Conservation (phyloP, 2,329 filamentous ascomycete species). For the Clonostachys rhizophaga region DNA sequence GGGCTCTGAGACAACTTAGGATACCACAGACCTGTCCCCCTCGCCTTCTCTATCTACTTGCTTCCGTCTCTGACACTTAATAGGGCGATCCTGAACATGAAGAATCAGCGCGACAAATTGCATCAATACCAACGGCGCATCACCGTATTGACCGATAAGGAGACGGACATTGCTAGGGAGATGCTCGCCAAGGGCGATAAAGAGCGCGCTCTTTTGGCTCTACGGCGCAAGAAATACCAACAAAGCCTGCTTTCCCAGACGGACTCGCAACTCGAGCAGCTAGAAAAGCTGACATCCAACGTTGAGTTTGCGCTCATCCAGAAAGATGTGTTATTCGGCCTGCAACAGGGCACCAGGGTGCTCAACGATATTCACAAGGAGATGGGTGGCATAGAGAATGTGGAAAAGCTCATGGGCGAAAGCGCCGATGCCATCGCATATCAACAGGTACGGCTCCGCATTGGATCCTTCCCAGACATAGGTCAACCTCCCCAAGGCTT, state of each 20-base stretch:
- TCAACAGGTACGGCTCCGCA: slow-evolving; percentile 58
- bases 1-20: neutral
- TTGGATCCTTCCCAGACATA: neutral
- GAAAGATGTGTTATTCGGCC: slow-evolving; percentile 89
- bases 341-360: slow-evolving; percentile 88
- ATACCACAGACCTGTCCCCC: slow-evolving; percentile 3
- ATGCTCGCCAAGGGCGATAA: slow-evolving; percentile 80
- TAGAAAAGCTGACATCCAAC: slow-evolving; percentile 81
- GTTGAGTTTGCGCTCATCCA: slow-evolving; percentile 97
- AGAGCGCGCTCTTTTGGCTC: slow-evolving; percentile 74
- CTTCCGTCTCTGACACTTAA: neutral
- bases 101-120: slow-evolving; percentile 94
- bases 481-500: neutral
- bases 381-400: slow-evolving; percentile 91
- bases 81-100: slow-evolving; percentile 95
- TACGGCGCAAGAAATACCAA: slow-evolving; percentile 96
- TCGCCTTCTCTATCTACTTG: slow-evolving; percentile 4
- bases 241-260: slow-evolving; percentile 85
- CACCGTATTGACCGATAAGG: slow-evolving; percentile 76
- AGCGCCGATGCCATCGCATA: slow-evolving; percentile 87
- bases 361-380: slow-evolving; percentile 88
- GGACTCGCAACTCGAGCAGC: slow-evolving; percentile 86
- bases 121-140: slow-evolving; percentile 95
- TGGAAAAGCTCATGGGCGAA: slow-evolving; percentile 94
- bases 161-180: slow-evolving; percentile 80